Evolutionary conservation across 371 early-diverging fungal species (phyloP), one percentile per base, ranked within the genome.

Genomic region (Mucor piriformis): DNA sequence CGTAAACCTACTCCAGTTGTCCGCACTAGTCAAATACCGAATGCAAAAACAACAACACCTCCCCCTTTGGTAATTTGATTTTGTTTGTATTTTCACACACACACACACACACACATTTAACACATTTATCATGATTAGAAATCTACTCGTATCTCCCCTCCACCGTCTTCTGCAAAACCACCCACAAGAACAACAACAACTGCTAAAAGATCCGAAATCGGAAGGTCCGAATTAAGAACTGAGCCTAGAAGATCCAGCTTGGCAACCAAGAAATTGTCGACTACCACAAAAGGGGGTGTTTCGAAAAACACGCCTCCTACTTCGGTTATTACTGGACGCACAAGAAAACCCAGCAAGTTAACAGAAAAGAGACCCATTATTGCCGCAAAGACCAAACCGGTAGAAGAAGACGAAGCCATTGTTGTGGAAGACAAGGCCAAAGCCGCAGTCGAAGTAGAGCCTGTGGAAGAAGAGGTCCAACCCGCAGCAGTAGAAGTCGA

Each of bases 281-380:
- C 57, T 0, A 66, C 68, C 6, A 20, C 64, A 23, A 64, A 58
- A 44, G 65, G 63, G 8, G 60, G 68, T 15, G 59, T 67, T 20
- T 57, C 68, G 16, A 72, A 72, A 53, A 63, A 55, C 20, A 57
- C 53, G 13, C 64, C 71, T 25, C 66, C 63, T 42, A 46, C 55
- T 25, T 67, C 72, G 12, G 56, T 59, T 29, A 29, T 67, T 16
- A 67, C 67, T 13, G 67, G 72, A 20, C 64, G 67, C 0, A 67
- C 72, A 11, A 37, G 63, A 51, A 71, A 67, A 32, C 34, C 42
- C n/a, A 70, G 64, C 34, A 51, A 40, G 29, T 24, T 63, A 20
- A 57, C 59, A 8, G 54, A 56, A 42, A 57, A 67, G 38, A 38
- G 16, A 27, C 62, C 44, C n/a, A 42, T 58, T 16, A 0, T 37